Conservation (phyloP, 2,329 filamentous ascomycete species). For the Ophiocordyceps camponoti-leonardi region DNA sequence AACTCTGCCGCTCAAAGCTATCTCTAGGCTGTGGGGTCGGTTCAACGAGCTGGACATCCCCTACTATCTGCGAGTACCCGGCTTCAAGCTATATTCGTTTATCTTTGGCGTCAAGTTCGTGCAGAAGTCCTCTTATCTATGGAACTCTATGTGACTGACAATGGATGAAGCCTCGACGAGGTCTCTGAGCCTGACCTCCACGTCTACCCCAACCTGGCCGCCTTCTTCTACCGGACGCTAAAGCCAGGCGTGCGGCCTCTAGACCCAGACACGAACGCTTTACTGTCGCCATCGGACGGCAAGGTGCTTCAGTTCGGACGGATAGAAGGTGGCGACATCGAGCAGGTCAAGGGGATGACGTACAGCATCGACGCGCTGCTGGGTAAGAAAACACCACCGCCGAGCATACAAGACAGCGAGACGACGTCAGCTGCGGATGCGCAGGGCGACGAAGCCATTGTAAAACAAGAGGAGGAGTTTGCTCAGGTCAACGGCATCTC, state of each 20-base stretch:
- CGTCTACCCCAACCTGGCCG: slow-evolving; percentile 77
- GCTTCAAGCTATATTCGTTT: slow-evolving; percentile 81
- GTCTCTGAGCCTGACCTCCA: slow-evolving; percentile 78
- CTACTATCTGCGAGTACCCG: slow-evolving; percentile 72
- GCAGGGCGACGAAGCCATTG: slow-evolving; percentile 41
- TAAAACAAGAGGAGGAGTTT: slow-evolving; percentile 80
- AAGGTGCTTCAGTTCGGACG: slow-evolving; percentile 80
- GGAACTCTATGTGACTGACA: too few species aligned
- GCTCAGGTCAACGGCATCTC: slow-evolving; percentile 87
- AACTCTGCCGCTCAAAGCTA: slow-evolving; percentile 74
- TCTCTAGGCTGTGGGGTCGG: slow-evolving; percentile 75
- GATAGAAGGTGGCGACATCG: slow-evolving; percentile 86
- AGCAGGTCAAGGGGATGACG: slow-evolving; percentile 97
- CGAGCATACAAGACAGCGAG: slow-evolving; percentile 28
- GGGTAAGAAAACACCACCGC: slow-evolving; percentile 43
- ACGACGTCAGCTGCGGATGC: slow-evolving; percentile 11
- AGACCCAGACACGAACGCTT: slow-evolving; percentile 60
- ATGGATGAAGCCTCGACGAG: slow-evolving; percentile 49
- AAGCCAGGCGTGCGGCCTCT: slow-evolving; percentile 79
- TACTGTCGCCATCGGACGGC: slow-evolving; percentile 82
- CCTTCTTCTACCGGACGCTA: slow-evolving; percentile 92
- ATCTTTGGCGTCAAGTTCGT: slow-evolving; percentile 68
- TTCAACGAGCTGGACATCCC: slow-evolving; percentile 86
- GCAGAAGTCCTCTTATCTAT: neutral
- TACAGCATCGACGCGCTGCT: slow-evolving; percentile 90